These are phyloP conservation scores for Coniochaeta hoffmannii DNA, from an alignment of 2,329 filamentous ascomycete genomes.

Conservation along the genomic window DNA sequence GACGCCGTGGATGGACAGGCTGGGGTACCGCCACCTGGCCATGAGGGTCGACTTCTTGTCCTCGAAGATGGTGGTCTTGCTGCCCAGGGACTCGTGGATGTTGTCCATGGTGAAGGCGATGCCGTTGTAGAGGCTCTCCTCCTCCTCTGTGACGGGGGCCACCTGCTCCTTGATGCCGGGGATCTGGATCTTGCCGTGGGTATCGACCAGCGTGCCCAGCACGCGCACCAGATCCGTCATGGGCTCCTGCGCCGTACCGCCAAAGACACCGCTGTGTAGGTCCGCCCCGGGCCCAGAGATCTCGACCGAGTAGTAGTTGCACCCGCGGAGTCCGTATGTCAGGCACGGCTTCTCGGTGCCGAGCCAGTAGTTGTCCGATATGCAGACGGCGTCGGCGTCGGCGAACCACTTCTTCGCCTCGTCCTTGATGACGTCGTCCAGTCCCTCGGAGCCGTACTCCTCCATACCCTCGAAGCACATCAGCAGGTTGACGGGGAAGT, in stretches of 20 bases:
- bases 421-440: conserved; percentile 87
- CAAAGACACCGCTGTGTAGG: conserved; percentile 94
- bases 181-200: conserved; percentile 86
- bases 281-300: conserved; percentile 88
- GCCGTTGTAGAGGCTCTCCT: conserved; percentile 77
- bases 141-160: conserved; percentile 77
- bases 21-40: conserved; percentile 93
- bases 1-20: conserved; percentile 86
- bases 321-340: conserved; percentile 92
- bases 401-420: conserved; percentile 95
- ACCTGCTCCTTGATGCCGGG: conserved; percentile 93
- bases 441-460: conserved; percentile 92
- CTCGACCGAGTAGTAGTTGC: conserved; percentile 95
- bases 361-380: conserved; percentile 99
- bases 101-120: conserved; percentile 97
- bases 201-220: conserved; percentile 78
- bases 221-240: conserved; percentile 93
- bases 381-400: conserved; percentile 92
- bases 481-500: conserved; percentile 93
- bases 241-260: conserved; percentile 91
- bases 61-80: conserved; percentile 75
- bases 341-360: conserved; percentile 97
- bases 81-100: conserved; percentile 84
- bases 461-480: conserved; percentile 99
- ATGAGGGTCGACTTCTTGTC: conserved; percentile 92